Conservation (phyloP, 164 flowering plant genomes). For the Vitis rupestris region DNA sequence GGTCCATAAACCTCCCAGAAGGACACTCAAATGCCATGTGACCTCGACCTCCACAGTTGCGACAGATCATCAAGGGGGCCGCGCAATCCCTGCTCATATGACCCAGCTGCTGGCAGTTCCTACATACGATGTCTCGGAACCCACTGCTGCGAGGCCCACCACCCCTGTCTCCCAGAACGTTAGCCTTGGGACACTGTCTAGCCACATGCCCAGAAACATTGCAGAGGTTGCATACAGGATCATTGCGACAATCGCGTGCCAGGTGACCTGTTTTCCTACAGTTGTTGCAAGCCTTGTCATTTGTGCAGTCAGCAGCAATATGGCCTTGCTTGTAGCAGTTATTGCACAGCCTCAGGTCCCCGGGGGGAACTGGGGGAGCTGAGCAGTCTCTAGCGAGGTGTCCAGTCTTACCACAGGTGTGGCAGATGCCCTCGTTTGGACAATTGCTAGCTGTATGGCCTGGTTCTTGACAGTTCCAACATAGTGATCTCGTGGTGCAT, state of each 20-base stretch:
- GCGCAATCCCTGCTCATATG: conserved; percentile 84
- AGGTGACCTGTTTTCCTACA: conserved; percentile 70
- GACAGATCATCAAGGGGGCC: conserved; percentile 58
- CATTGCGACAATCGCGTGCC: conserved; percentile 53
- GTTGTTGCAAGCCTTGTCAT: conserved; percentile 80
- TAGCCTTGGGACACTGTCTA: conserved; percentile 68
- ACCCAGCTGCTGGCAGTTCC: conserved; percentile 68
- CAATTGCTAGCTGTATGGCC: conserved; percentile 56
- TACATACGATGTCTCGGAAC: conserved; percentile 52
- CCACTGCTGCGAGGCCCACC: conserved; percentile 27
- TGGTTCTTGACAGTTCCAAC: conserved; percentile 68
- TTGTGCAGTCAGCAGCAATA: conserved; percentile 60
- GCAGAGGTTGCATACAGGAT: conserved; percentile 61
- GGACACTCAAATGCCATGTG: conserved; percentile 83
- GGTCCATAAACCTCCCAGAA: conserved; percentile 52
- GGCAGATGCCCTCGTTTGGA: conserved; percentile 59
- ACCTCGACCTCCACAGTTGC: conserved; percentile 90
- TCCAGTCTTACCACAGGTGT: conserved; percentile 59
- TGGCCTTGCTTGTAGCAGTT: conserved; percentile 83
- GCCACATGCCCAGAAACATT: conserved; percentile 80
- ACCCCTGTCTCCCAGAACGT: conserved; percentile 28
- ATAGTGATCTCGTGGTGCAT: conserved; percentile 44
- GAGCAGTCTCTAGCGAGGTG: conserved; percentile 65
- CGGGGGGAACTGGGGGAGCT: conserved; percentile 41
- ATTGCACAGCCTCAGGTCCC: conserved; percentile 68